phyloP scores from a whole-genome alignment of 108 stramenopile genomes.

The Cyclostephanos tholiformis region DNA sequence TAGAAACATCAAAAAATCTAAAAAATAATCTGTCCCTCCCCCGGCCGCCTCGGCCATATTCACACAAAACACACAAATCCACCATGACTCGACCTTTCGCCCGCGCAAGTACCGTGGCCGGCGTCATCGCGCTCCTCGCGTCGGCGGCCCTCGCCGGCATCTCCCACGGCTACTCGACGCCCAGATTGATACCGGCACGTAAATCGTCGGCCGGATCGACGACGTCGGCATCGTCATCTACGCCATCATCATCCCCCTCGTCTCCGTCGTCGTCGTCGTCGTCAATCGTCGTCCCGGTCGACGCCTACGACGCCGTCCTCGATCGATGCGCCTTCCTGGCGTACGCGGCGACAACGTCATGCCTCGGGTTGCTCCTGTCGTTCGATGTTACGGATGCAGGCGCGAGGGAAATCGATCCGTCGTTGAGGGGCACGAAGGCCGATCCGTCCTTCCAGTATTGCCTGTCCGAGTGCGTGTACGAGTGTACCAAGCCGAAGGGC shows the following conservation, averaged over 20 bases:
- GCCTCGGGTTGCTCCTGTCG: slow-evolving; percentile 20
- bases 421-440: slow-evolving; percentile 70
- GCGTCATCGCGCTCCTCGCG: slow-evolving; percentile 22
- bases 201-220: background rate
- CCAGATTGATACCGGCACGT: background rate
- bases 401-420: slow-evolving; percentile 67
- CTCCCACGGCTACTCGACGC: slow-evolving; percentile 9
- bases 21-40: no score
- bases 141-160: slow-evolving; percentile 20
- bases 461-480: slow-evolving; percentile 68
- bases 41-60: no score
- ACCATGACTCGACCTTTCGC: slow-evolving; percentile 20
- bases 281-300: background rate
- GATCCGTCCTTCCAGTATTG: slow-evolving; percentile 72
- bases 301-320: background rate
- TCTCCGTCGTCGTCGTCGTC: background rate
- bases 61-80: background rate
- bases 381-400: slow-evolving; percentile 3
- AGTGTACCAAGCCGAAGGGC: slow-evolving; percentile 86
- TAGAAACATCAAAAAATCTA: no score
- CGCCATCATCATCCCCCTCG: background rate
- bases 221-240: slow-evolving; percentile 6
- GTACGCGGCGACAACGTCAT: slow-evolving; percentile 16
- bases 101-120: background rate
- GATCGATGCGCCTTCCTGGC: slow-evolving; percentile 32